A percentile compares a stretch with the other conserved stretches of the same genome.
Evolutionary conservation across 306 rosid genomes (phyloP).

Genomic region (Cicer bijugum): DNA sequence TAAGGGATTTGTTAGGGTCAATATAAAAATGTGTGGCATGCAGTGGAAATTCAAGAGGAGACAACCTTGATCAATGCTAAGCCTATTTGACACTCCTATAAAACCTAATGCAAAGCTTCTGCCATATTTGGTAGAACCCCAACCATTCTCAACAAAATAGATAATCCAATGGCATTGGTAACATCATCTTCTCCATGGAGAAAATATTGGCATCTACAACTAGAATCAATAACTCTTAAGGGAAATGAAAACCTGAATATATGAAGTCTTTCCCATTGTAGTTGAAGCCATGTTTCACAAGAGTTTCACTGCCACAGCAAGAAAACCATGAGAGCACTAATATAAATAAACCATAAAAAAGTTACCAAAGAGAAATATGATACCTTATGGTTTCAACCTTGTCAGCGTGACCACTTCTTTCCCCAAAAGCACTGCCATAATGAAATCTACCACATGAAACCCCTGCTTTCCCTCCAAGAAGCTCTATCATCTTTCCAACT

Average conservation of each 20-base stretch:
- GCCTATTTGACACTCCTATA: neutral
- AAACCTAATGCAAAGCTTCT: conserved; percentile 8
- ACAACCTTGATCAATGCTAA: conserved; percentile 14
- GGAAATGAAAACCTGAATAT: conserved; percentile 74
- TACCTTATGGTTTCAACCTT: conserved; percentile 92
- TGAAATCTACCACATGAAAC: conserved; percentile 96
- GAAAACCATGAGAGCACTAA: conserved; percentile 34
- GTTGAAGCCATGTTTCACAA: conserved; percentile 80
- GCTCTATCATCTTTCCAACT: conserved; percentile 98
- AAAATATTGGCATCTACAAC: conserved; percentile 5
- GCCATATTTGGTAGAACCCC: neutral
- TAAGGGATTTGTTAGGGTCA: too few relatives aligned
- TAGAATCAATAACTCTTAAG: conserved; percentile 5
- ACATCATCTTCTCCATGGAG: conserved; percentile 11
- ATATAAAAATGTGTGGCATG: too few relatives aligned
- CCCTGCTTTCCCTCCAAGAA: conserved; percentile 96
- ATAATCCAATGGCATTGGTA: neutral
- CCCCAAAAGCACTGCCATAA: conserved; percentile 98
- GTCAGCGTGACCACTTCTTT: conserved; percentile 99
- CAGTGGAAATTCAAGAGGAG: neutral
- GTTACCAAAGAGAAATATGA: conserved; percentile 25
- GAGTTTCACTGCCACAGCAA: conserved; percentile 73
- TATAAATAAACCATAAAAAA: conserved; percentile 17
- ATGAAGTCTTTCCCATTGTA: conserved; percentile 89
- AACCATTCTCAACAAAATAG: neutral